Evolutionary conservation across 1,284 basidiomycete species (phyloP).

Genomic region (Pseudozyma tsukubaensis): DNA sequence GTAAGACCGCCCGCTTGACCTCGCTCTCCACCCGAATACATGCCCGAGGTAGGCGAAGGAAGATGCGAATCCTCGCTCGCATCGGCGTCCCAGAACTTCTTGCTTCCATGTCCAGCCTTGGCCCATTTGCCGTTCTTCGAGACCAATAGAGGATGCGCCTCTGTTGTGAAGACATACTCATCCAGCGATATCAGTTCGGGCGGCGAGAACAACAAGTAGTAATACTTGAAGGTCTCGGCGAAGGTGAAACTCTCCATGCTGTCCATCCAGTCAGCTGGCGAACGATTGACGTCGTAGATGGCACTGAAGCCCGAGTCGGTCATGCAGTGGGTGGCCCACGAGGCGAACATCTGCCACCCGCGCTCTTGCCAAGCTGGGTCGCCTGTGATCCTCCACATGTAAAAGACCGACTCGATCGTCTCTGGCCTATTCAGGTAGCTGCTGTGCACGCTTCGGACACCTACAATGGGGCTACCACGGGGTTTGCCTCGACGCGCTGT

Average conservation of each 20-base stretch:
- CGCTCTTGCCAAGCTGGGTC: constrained; percentile 73
- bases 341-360: constrained; percentile 75
- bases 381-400: constrained; percentile 73
- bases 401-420: constrained; percentile 74
- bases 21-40: constrained; percentile 61
- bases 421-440: constrained; percentile 71
- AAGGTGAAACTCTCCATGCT: constrained; percentile 73
- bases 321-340: constrained; percentile 71
- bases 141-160: constrained; percentile 65
- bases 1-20: constrained; percentile 57
- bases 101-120: constrained; percentile 50
- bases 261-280: constrained; percentile 66
- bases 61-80: constrained; percentile 30
- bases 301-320: constrained; percentile 70
- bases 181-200: constrained; percentile 73
- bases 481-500: constrained; percentile 45
- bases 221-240: constrained; percentile 73
- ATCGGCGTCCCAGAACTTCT: constrained; percentile 50
- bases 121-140: constrained; percentile 58
- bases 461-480: constrained; percentile 62
- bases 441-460: constrained; percentile 49
- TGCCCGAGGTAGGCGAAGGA: constrained; percentile 19
- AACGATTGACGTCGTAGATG: constrained; percentile 69
- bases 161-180: constrained; percentile 73
- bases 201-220: constrained; percentile 71